Evolutionary conservation across 352 stramenopile genomes (phyloP), one percentile per base, ranked within the genome.

Genomic region (Lagenidium giganteum): DNA sequence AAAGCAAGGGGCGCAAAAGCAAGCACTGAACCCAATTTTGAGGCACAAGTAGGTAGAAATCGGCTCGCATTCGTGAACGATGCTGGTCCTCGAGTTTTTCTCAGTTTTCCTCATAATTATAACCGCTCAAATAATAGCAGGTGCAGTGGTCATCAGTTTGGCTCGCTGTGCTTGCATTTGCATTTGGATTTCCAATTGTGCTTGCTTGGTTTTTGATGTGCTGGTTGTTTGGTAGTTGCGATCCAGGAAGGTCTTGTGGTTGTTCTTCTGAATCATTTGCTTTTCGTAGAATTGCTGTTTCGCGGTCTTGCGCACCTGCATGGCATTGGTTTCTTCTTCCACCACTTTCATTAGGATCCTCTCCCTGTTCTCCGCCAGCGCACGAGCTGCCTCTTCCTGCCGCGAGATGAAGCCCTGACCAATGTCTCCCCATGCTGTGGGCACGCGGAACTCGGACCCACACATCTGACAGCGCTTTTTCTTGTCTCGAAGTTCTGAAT

Each of bases 381-480:
- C 41, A 4, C 62, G 47, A 16, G 63, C 66, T 1, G 70, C 45
- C 6, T 84, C 68, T 12, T 46, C 51, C 54, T 91, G 85, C 3
- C 81, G 69, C 3, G 38, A 47, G 17, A 83, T 80, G 41, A 93
- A 93, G 20, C 68, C 62, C 1, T 62, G 34, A 1, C 77, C 71
- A 28, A 93, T 56, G 29, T 93, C 78, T 0, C 78, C 76, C 81
- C 81, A 93, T 1, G 78, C 81, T 42, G 90, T 73, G 3, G 73
- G 51, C 8, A 86, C 55, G 3, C 75, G 70, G 42, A 89, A 93
- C 51, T 86, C 69, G 14, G 79, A 71, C 14, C 78, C 75, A 42
- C 81, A 93, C 34, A 68, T 83, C 48, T 87, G 78, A 42, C 81
- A 93, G 4, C 67, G 65, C 43, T 93, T 93, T 60, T 91, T 93